Percentiles rank a stretch among this genome's conserved stretches.
These are phyloP conservation scores for Phytophthora brassicae DNA, from an alignment of 352 stramenopile genomes.

Conservation along the genomic window DNA sequence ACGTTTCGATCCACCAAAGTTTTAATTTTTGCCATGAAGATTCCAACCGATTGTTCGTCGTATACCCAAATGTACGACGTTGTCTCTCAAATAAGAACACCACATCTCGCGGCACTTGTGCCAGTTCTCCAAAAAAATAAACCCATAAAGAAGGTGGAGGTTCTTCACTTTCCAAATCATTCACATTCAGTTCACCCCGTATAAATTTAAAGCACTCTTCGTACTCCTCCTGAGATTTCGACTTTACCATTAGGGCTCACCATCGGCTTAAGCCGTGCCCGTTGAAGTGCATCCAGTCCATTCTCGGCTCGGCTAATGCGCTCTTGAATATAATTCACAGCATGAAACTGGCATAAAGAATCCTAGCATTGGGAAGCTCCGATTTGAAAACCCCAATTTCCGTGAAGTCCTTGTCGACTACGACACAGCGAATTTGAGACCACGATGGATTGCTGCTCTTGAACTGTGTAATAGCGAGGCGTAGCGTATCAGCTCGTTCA, in stretches of 20 bases:
- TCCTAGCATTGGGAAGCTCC: not conserved
- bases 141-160: not conserved
- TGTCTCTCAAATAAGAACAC: slow-evolving; percentile 3
- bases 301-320: not conserved
- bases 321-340: slow-evolving; percentile 16
- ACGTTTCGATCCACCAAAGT: not conserved
- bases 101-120: slow-evolving; percentile 1
- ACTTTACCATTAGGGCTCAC: slow-evolving; percentile 1
- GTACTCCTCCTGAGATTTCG: not conserved
- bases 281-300: not conserved
- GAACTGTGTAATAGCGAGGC: too few relatives aligned
- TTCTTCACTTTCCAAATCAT: not conserved
- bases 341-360: slow-evolving; percentile 30
- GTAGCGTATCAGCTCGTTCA: not conserved
- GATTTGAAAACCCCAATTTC: slow-evolving; percentile 10
- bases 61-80: not conserved
- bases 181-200: too few relatives aligned
- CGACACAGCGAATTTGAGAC: too few relatives aligned
- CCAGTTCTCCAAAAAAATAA: not conserved
- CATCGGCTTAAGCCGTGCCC: not conserved
- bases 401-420: slow-evolving; percentile 30
- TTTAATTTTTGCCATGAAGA: slow-evolving; percentile 13
- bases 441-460: too few relatives aligned
- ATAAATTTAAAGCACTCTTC: too few relatives aligned
- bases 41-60: slow-evolving; percentile 4